Percentiles rank a stretch among this genome's conserved stretches.
Conservation (phyloP, 2,329 filamentous ascomycete species). For the Metarhizium brunneum region DNA sequence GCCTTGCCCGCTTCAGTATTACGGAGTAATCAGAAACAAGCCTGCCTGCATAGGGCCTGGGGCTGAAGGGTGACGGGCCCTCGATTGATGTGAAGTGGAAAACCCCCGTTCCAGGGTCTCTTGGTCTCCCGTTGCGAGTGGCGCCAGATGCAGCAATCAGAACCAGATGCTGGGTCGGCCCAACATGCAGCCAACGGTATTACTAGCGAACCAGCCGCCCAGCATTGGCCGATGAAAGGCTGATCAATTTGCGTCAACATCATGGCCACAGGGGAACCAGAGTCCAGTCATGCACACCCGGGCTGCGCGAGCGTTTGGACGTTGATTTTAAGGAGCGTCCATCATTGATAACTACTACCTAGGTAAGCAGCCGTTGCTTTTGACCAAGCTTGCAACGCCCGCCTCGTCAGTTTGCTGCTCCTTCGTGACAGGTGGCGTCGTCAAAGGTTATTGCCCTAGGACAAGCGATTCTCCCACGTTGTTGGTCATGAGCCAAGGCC, state of each 20-base stretch:
- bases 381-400: background rate
- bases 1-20: background rate
- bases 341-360: too few relatives aligned
- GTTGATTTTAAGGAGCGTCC: too few relatives aligned
- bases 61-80: background rate
- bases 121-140: background rate
- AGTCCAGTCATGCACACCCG: too few relatives aligned
- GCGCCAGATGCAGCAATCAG: slow-evolving; percentile 1
- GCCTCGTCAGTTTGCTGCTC: background rate
- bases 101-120: background rate
- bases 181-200: background rate
- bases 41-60: background rate
- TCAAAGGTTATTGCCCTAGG: too few relatives aligned
- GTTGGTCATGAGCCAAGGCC: background rate
- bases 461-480: too few relatives aligned
- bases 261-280: background rate
- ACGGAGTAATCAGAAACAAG: background rate
- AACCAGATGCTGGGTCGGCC: background rate
- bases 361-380: background rate
- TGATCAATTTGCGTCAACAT: background rate
- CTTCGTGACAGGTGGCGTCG: background rate
- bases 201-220: background rate
- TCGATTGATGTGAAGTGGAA: too few relatives aligned
- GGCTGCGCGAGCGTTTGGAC: too few relatives aligned
- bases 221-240: background rate